These are phyloP conservation scores for Vanrija sp. DNA, from an alignment of 1,284 basidiomycete species.

Conservation along the genomic window DNA sequence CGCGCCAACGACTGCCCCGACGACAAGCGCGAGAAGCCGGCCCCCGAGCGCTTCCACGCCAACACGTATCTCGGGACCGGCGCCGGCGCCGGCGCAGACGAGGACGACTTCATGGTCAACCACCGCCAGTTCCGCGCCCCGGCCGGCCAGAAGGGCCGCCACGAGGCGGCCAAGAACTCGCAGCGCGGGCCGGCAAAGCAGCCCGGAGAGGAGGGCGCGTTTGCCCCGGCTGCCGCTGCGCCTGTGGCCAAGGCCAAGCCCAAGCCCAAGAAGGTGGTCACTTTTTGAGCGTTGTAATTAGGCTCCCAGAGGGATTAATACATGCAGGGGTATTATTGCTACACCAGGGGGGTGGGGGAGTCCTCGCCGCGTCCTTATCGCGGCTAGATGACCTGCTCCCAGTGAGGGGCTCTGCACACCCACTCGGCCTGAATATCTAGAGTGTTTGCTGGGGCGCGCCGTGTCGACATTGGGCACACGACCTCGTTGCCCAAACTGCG, in stretches of 20 bases:
- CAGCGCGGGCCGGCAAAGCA: conserved; percentile 27
- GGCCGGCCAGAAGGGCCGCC: conserved; percentile 15
- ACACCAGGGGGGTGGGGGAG: too few relatives aligned
- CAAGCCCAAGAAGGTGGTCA: conserved; percentile 17
- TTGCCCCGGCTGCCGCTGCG: background rate
- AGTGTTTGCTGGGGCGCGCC: too few relatives aligned
- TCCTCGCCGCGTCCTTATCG: too few relatives aligned
- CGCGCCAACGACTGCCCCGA: conserved; percentile 73
- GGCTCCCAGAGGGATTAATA: too few relatives aligned
- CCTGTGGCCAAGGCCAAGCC: conserved; percentile 2
- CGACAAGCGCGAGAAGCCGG: conserved; percentile 9
- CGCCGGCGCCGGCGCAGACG: conserved; percentile 66
- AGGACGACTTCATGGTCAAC: conserved; percentile 85
- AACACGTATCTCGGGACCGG: conserved; percentile 22
- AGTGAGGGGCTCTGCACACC: too few relatives aligned
- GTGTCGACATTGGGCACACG: too few relatives aligned
- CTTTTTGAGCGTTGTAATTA: conserved; percentile 9
- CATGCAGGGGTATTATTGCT: too few relatives aligned
- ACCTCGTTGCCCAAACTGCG: too few relatives aligned
- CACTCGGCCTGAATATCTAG: too few relatives aligned
- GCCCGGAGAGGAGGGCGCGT: conserved; percentile 19
- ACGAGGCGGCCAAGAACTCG: conserved; percentile 38
- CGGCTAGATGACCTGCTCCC: too few relatives aligned
- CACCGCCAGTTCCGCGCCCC: conserved; percentile 27
- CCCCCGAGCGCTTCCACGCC: background rate